phyloP scores from a whole-genome alignment of 768 basidiomycete species.

The Candolleomyces aberdarensis region DNA sequence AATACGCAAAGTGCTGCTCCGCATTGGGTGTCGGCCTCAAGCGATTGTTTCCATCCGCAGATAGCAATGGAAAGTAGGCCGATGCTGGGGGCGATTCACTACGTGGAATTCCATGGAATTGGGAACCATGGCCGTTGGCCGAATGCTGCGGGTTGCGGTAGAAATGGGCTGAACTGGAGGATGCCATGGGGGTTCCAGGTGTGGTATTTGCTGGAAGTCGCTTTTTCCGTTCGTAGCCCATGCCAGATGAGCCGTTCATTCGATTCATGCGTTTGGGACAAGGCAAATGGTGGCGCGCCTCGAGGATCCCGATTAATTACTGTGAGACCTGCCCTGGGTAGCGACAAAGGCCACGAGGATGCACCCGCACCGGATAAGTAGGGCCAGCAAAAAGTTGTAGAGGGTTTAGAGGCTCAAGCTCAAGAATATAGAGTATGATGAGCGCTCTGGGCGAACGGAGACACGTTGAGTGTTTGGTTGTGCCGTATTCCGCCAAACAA shows the following conservation, averaged over 20 bases:
- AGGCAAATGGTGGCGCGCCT: neutral
- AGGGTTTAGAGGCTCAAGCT: neutral
- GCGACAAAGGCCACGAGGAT: neutral
- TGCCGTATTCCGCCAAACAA: neutral
- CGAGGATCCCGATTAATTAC: neutral
- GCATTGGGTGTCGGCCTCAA: slow-evolving; percentile 63
- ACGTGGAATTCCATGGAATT: slow-evolving; percentile 22
- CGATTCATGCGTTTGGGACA: neutral
- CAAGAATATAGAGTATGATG: neutral
- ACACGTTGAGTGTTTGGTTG: slow-evolving; percentile 9
- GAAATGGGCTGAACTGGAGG: slow-evolving; percentile 35
- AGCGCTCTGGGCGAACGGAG: neutral
- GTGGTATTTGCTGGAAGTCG: slow-evolving; percentile 32
- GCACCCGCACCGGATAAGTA: neutral
- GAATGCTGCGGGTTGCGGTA: slow-evolving; percentile 25
- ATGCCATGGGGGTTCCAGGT: slow-evolving; percentile 26
- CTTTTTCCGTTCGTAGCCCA: slow-evolving; percentile 44
- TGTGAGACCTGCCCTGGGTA: slow-evolving; percentile 7
- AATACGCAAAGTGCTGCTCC: slow-evolving; percentile 75
- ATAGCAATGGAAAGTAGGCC: slow-evolving; percentile 67
- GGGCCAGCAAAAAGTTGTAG: neutral
- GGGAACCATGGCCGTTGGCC: slow-evolving; percentile 16
- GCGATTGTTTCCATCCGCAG: slow-evolving; percentile 43
- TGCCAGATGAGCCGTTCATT: slow-evolving; percentile 32
- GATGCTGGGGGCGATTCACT: slow-evolving; percentile 75